These are phyloP conservation scores for Dalbergia cultrata DNA, from an alignment of 306 rosid species.

Conservation along the genomic window DNA sequence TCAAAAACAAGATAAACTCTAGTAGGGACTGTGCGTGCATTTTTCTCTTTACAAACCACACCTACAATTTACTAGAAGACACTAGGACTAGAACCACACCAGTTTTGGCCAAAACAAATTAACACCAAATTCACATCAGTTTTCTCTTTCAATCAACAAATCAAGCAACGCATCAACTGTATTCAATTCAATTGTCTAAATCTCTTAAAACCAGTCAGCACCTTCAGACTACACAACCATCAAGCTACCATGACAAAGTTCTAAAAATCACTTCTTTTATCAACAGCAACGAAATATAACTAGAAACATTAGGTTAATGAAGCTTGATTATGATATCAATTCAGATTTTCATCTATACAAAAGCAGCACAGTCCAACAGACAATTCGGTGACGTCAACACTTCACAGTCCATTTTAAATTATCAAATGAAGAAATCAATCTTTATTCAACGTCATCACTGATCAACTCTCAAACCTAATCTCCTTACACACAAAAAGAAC, in stretches of 20 bases:
- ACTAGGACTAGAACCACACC: neutral
- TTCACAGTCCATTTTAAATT: neutral
- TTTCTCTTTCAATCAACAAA: neutral
- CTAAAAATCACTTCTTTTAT: neutral
- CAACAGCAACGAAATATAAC: neutral
- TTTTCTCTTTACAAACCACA: neutral
- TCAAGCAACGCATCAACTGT: neutral
- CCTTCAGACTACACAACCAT: neutral
- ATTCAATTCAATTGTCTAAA: neutral
- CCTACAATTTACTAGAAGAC: neutral
- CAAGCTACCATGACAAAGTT: neutral
- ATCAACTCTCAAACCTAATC: slow-evolving; percentile 28
- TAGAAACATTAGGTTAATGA: neutral
- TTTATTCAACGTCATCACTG: neutral
- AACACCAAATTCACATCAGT: neutral
- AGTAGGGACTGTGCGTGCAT: neutral
- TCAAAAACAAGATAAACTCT: neutral
- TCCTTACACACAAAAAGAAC: too few relatives aligned
- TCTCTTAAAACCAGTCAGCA: neutral
- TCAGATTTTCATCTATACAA: too few relatives aligned
- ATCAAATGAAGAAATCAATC: neutral
- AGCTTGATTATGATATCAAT: neutral
- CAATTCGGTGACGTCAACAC: neutral
- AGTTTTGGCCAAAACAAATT: neutral
- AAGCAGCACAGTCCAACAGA: too few relatives aligned